Evolutionary conservation across 1,284 basidiomycete genomes (phyloP), one percentile per base, ranked within the genome.

Genomic region (Ustilago tritici): DNA sequence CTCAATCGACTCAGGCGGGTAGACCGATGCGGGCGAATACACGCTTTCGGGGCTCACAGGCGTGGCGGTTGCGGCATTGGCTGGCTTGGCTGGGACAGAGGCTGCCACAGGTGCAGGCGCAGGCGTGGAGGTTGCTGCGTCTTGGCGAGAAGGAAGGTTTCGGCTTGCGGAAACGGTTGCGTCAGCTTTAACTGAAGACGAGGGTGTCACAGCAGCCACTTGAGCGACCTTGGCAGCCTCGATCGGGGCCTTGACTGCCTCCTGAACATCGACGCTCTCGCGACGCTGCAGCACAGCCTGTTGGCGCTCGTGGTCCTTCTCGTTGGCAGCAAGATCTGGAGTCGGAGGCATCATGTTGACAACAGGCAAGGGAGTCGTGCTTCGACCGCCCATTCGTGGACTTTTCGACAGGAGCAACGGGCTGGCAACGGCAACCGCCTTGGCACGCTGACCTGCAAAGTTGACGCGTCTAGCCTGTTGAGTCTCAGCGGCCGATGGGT

Each of bases 261-360:
- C 43, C 40, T 68, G 31, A 28, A 38, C 59, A 17, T 53, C 63
- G 6, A 63, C 53, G 38, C 19, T 61, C 47, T 70, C 49, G 14
- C 36, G n/a, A 14, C 52, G 61, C 34, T 64, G 57, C 53, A 60
- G 52, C 53, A 49, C 57, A 17, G 57, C 61, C 35, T 59, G 46
- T 38, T 67, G 57, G 36, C 60, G 64, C 47, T 38, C 61, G 52
- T 64, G 50, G 15, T 64, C 58, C n/a, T 76, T 65, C 10, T 61
- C 63, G 28, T 61, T 69, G 4, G 35, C 59, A 28, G 47, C 68
- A n/a, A 82, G 72, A 38, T 82, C 81, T 1, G 81, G 81, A 11
- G 80, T 83, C 1, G 81, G 81, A 23, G 81, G 81, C 81, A 83
- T 83, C 53, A 83, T 76, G 56, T 79, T 82, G 58, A 83, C 81